These are phyloP conservation scores for Takakia lepidozioides DNA, from an alignment of 225 moss, liverwort and hornwort species.

Conservation along the genomic window DNA sequence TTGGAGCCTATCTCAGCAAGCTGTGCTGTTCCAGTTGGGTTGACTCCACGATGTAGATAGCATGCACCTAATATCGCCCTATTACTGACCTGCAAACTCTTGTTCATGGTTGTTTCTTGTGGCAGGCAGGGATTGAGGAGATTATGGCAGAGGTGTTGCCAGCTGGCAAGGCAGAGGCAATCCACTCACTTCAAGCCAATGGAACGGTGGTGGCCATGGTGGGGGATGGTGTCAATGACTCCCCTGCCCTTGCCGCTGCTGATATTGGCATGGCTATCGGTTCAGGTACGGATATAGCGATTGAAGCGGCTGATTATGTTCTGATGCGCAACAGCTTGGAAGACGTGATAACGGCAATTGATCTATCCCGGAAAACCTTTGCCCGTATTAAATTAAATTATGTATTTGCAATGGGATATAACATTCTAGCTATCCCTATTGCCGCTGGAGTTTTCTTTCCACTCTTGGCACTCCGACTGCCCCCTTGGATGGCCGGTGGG, in stretches of 20 bases:
- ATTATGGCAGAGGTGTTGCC: slow-evolving; percentile 80
- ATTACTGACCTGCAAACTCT: too few species aligned
- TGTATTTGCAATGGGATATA: slow-evolving; percentile 81
- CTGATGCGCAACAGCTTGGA: slow-evolving; percentile 79
- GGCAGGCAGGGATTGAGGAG: slow-evolving; percentile 62
- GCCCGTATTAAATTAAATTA: slow-evolving; percentile 74
- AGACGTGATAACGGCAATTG: slow-evolving; percentile 87
- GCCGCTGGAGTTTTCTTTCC: slow-evolving; percentile 78
- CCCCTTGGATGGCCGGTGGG: slow-evolving; percentile 87
- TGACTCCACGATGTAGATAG: too few species aligned
- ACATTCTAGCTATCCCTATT: slow-evolving; percentile 65
- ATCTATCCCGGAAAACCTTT: slow-evolving; percentile 78
- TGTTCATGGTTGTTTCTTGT: neutral
- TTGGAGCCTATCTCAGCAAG: neutral
- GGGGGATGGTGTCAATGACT: slow-evolving; percentile 93
- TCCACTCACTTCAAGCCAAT: slow-evolving; percentile 48
- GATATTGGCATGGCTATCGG: slow-evolving; percentile 90
- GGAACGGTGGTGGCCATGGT: slow-evolving; percentile 82
- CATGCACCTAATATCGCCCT: too few species aligned
- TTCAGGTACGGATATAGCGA: slow-evolving; percentile 90
- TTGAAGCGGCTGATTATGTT: slow-evolving; percentile 84
- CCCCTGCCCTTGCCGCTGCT: slow-evolving; percentile 74
- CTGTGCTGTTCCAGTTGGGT: too few species aligned
- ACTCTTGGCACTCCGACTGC: slow-evolving; percentile 33
- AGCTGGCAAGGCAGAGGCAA: slow-evolving; percentile 58